These are phyloP conservation scores for Zygosaccharomyces rouxii DNA, from an alignment of 805 yeast species.

Conservation along the genomic window DNA sequence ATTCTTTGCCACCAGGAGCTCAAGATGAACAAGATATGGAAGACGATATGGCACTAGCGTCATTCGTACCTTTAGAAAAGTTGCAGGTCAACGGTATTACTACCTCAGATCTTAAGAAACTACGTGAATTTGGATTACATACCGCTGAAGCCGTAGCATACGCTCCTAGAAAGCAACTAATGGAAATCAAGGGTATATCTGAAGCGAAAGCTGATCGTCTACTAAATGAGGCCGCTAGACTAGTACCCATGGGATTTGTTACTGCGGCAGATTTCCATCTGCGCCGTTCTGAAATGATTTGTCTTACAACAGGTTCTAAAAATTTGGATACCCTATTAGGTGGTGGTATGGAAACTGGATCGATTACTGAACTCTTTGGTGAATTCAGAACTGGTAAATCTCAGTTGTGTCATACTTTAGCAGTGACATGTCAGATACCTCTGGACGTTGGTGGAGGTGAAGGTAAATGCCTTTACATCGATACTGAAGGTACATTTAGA, in stretches of 20 bases:
- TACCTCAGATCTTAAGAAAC: conserved; percentile 68
- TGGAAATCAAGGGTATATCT: conserved; percentile 83
- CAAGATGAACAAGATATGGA: conserved; percentile 37
- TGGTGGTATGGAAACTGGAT: conserved; percentile 97
- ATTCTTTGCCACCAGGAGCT: conserved; percentile 3
- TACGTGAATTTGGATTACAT: conserved; percentile 76
- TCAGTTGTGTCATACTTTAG: conserved; percentile 92
- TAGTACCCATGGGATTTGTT: conserved; percentile 94
- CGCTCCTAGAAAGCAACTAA: conserved; percentile 76
- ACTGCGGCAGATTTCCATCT: conserved; percentile 93
- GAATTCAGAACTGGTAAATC: conserved; percentile 98
- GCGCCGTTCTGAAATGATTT: conserved; percentile 83
- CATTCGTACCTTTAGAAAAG: conserved; percentile 36
- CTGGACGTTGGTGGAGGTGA: conserved; percentile 98
- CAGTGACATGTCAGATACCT: conserved; percentile 95
- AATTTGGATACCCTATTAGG: conserved; percentile 89
- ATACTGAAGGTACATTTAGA: conserved; percentile 95
- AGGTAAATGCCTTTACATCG: conserved; percentile 93
- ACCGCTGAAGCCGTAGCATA: conserved; percentile 93
- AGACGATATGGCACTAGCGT: conserved; percentile 44
- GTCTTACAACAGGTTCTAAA: conserved; percentile 93
- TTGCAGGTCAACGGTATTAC: conserved; percentile 80
- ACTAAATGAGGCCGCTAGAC: conserved; percentile 73
- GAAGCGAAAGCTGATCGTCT: conserved; percentile 92
- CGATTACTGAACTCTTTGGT: conserved; percentile 93